A percentile compares a stretch with the other conserved stretches of the same genome.
Conservation (phyloP, 306 rosid species). For the Medicago truncatula region DNA sequence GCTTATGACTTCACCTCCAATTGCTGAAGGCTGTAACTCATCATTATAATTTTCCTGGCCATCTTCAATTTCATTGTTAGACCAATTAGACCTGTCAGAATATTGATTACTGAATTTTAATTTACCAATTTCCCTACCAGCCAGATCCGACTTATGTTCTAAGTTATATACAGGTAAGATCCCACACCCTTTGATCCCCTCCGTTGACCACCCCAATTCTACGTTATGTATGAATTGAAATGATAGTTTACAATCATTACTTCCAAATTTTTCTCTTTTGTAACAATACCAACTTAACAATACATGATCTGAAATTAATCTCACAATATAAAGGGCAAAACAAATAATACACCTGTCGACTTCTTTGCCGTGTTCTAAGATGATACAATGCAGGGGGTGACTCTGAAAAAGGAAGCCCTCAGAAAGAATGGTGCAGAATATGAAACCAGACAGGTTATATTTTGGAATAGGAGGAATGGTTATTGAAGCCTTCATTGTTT, state of each 20-base stretch:
- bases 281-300: no score
- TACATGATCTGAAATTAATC: not conserved
- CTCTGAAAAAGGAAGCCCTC: not conserved
- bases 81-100: no score
- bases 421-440: not conserved
- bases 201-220: no score
- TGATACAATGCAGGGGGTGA: not conserved
- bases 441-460: not conserved
- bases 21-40: no score
- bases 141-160: not conserved
- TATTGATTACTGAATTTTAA: no score
- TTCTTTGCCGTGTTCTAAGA: not conserved
- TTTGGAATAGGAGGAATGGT: not conserved
- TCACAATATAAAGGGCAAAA: not conserved
- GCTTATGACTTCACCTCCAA: no score
- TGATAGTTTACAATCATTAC: no score
- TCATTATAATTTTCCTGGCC: no score
- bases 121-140: no score
- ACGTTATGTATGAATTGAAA: no score
- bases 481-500: not conserved
- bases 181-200: slow-evolving; percentile 22
- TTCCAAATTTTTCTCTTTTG: no score
- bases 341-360: not conserved
- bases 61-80: no score
- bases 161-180: slow-evolving; percentile 17